Base-by-base conservation (phyloP, 2,329 filamentous ascomycete genomes). In the Paecilomyces sp. region DNA sequence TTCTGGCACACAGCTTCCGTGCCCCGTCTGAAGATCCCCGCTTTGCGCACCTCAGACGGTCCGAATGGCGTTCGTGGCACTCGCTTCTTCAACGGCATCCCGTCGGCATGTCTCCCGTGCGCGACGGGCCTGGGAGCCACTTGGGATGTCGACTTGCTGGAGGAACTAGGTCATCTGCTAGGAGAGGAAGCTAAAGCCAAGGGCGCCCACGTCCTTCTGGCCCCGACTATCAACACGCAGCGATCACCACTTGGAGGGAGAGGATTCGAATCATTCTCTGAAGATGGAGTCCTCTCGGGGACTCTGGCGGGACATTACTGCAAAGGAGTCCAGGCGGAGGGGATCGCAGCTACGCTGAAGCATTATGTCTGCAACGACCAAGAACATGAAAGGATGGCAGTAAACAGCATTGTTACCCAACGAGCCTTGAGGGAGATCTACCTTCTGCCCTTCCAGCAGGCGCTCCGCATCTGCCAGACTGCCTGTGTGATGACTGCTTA, bases 251-350 rank as follows among this genome's bases (percentile, higher is more conserved):
- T 94, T 0, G 90, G 90, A n/a, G 91, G 91, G 18, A 83, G 91
- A 61, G 92, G 92, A 64, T 95, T 94, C 65, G 91, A 95, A 74
- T 92, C 90, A 0, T 94, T 92, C 71, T 91, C 89, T 0, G 91
- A 94, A 72, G 91, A 94, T 65, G 90, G 90, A 0, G 82, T 88
- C 9, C 80, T 95, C 4, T 90, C 89, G 0, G 89, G 89, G 33
- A 88, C 87, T 63, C 77, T 92, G 61, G 88, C 88, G 12, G 84
- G 88, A 0, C 83, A 88, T 61, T 90, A 90, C 62, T 87, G 90
- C 68, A 85, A 84, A 55, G 89, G 88, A 7, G 78, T 90, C 58
- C 90, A 94, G 69, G 86, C 87, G 30, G 86, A 85, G 62, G 87
- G 88, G 0, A 82, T 94, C 47, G 86, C 87, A 6, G 89, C 90